Base-by-base conservation (phyloP, 192 early-diverging fungal genomes). In the Podila verticillata region DNA sequence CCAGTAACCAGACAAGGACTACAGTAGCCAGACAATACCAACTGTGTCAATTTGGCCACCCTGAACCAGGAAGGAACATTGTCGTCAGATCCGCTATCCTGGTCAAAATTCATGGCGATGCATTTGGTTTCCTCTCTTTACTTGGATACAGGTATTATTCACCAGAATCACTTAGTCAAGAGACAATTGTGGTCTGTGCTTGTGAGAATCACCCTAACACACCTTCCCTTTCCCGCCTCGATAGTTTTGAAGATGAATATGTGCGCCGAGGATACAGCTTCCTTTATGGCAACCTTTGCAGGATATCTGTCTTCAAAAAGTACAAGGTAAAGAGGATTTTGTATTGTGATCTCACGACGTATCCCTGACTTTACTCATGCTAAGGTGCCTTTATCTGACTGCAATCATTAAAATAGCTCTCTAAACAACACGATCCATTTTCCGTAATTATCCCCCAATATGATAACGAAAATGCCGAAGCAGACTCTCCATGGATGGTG, bases 41-140 rank as follows among this genome's bases (percentile, higher is more conserved):
- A 26, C 47, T 80, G 26, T 80, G 77, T 68, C 77, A 80, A 44
- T 80, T 68, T 51, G 77, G 77, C 2, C 77, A 80, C 22, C 77
- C 70, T 34, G 77, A 80, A 47, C 77, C 77, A 5, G 77, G 77
- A 28, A 67, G 70, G 32, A 80, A 62, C 26, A 57, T 80, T 47
- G 56, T 80, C 31, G 77, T 80, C 4, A 64, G 77, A 30, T 80
- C 77, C 0, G 77, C 70, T 13, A 80, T 80, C 61, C 13, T 80
- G 64, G 69, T 79, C 65, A 79, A 79, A 30, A 79, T 79, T 34
- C 75, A 79, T 57, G 75, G 75, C 0, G 75, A 79, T 61, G 75
- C 75, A 1, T 79, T 79, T 51, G 65, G 69, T 0, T 79, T 79
- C 39, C 48, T 79, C 7, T 63, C 68, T 10, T 30, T 79, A 9